Conservation (phyloP, 305 asterid species). For the Nicotiana rustica region DNA sequence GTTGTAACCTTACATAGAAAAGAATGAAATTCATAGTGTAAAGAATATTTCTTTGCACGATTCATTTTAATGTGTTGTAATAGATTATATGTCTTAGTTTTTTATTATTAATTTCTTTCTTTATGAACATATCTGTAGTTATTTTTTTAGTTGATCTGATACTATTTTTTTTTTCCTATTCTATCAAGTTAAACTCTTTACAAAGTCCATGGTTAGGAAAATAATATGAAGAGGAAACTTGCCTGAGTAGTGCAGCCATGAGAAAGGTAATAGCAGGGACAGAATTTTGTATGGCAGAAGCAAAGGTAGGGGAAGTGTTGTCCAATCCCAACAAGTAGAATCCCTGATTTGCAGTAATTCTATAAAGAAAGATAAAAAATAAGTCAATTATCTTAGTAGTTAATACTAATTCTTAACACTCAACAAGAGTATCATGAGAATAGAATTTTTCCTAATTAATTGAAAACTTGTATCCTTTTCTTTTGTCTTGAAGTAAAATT, state of each 20-base stretch:
- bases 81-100: not conserved
- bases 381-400: not conserved
- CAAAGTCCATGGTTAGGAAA: too few species aligned
- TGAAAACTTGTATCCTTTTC: not conserved
- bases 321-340: conserved; percentile 96
- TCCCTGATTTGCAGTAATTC: conserved; percentile 97
- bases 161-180: not conserved
- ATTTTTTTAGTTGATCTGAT: not conserved
- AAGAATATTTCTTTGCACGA: not conserved
- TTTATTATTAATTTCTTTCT: too few species aligned
- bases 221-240: conserved; percentile 25
- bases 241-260: conserved; percentile 90
- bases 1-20: not conserved
- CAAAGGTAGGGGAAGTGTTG: conserved; percentile 95
- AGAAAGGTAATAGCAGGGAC: conserved; percentile 98
- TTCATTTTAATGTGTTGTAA: too few species aligned
- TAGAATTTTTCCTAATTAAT: too few species aligned
- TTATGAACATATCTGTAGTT: not conserved
- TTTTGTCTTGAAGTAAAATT: not conserved
- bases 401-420: not conserved
- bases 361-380: conserved; percentile 28
- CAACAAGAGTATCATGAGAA: not conserved
- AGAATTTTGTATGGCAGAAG: conserved; percentile 96
- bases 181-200: too few species aligned
- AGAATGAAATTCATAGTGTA: not conserved